Evolutionary conservation across 805 yeast species (phyloP).

Genomic region (Ogataea corticis): DNA sequence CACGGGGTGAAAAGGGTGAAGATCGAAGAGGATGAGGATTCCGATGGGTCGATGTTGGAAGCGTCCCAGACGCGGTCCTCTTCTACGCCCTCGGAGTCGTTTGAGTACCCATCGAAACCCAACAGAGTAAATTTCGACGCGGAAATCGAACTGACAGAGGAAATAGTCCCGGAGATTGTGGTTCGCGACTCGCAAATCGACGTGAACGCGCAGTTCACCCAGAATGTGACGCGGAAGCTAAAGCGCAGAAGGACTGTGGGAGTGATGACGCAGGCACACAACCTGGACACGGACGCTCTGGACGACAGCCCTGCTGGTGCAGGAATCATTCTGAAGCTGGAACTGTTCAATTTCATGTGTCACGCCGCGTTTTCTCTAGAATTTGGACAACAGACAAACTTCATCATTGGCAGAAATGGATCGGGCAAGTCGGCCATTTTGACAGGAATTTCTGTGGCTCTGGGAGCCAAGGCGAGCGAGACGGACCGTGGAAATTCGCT

Average conservation of each 20-base stretch:
- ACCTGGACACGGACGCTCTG: constrained; percentile 6
- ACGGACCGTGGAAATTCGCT: constrained; percentile 82
- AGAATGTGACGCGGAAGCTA: constrained; percentile 26
- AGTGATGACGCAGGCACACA: constrained; percentile 27
- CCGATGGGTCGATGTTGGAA: constrained; percentile 8
- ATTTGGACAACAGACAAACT: constrained; percentile 78
- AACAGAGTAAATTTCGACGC: neutral
- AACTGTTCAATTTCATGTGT: constrained; percentile 81
- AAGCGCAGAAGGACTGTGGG: constrained; percentile 21
- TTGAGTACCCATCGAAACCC: neutral
- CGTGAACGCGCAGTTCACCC: constrained; percentile 31
- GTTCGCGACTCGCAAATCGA: constrained; percentile 26
- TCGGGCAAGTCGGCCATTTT: constrained; percentile 88
- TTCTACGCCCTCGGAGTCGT: constrained; percentile 8
- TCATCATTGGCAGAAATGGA: constrained; percentile 88
- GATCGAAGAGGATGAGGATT: constrained; percentile 4
- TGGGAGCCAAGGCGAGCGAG: constrained; percentile 85
- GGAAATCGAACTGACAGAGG: constrained; percentile 6
- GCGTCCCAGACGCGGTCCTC: constrained; percentile 11
- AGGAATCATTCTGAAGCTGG: constrained; percentile 68
- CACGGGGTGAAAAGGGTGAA: constrained; percentile 9
- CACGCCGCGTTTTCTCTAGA: constrained; percentile 77
- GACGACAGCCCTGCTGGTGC: constrained; percentile 44
- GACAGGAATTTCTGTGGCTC: constrained; percentile 82
- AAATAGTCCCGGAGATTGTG: constrained; percentile 13